Percentiles rank a stretch among this genome's conserved stretches.
Conservation (phyloP, 106 monocot genomes). For the Dendrobium chrysotoxum region DNA sequence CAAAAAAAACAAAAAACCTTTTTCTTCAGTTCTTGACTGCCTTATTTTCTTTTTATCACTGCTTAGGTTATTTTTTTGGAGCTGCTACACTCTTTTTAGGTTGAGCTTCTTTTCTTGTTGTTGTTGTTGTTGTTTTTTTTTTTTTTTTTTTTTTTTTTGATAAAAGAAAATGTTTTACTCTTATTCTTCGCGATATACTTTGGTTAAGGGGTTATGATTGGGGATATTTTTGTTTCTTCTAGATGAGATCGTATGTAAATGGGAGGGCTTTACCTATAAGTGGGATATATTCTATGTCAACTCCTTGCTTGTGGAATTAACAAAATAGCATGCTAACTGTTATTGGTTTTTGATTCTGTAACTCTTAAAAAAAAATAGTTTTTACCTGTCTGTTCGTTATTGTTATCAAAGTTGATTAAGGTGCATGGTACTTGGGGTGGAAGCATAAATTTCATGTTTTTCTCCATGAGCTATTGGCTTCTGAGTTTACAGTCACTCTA, state of each 20-base stretch:
- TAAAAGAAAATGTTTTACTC: too few relatives aligned
- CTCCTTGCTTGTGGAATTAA: not conserved
- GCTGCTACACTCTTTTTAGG: too few relatives aligned
- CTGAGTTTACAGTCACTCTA: too few relatives aligned
- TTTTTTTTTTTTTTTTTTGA: too few relatives aligned
- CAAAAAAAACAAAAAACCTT: not conserved
- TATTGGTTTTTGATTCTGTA: not conserved
- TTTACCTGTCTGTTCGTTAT: not conserved
- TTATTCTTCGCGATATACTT: not conserved
- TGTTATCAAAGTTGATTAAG: not conserved
- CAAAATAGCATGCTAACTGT: not conserved
- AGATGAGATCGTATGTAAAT: not conserved
- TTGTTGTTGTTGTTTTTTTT: too few relatives aligned
- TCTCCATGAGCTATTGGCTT: too few relatives aligned
- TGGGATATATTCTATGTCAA: not conserved
- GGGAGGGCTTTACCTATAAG: not conserved
- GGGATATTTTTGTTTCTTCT: not conserved
- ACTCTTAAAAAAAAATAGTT: not conserved
- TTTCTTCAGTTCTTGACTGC: not conserved
- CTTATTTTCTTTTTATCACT: too few relatives aligned
- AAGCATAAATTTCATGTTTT: not conserved
- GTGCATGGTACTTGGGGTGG: not conserved
- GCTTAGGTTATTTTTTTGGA: too few relatives aligned
- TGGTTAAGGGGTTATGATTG: not conserved
- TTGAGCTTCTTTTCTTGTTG: too few relatives aligned